These are phyloP conservation scores for Pseudoturritis turrita DNA, from an alignment of 345 rosid genomes.

Conservation along the genomic window DNA sequence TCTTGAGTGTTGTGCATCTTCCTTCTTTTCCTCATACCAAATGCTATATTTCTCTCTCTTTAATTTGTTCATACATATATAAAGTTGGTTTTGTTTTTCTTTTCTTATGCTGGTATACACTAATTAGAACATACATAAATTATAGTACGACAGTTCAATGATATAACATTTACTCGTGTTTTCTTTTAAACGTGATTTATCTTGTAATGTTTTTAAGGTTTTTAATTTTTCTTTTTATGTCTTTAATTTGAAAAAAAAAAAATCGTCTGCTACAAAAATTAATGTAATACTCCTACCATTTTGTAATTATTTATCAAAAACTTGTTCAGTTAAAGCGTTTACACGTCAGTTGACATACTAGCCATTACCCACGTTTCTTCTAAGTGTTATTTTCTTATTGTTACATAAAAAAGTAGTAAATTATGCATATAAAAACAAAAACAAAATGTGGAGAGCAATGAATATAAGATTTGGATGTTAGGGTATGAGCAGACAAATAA, in stretches of 20 bases:
- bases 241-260: no score
- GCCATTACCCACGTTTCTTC: no score
- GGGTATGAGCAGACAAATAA: constrained; percentile 25
- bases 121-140: not conserved
- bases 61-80: not conserved
- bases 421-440: constrained; percentile 1
- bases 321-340: not conserved
- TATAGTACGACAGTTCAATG: not conserved
- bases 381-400: not conserved
- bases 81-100: not conserved
- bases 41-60: not conserved
- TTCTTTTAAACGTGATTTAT: not conserved
- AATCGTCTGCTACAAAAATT: not conserved
- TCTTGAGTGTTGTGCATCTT: constrained; percentile 27
- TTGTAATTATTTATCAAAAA: not conserved
- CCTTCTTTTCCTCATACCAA: constrained; percentile 21
- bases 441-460: constrained; percentile 5
- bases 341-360: no score
- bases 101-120: not conserved
- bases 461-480: constrained; percentile 16
- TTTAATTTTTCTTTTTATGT: not conserved
- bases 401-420: not conserved
- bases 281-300: not conserved
- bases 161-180: not conserved
- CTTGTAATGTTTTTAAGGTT: no score